Base-by-base conservation (phyloP, 192 early-diverging fungal genomes). In the Gaertneriomyces semiglobifer region DNA sequence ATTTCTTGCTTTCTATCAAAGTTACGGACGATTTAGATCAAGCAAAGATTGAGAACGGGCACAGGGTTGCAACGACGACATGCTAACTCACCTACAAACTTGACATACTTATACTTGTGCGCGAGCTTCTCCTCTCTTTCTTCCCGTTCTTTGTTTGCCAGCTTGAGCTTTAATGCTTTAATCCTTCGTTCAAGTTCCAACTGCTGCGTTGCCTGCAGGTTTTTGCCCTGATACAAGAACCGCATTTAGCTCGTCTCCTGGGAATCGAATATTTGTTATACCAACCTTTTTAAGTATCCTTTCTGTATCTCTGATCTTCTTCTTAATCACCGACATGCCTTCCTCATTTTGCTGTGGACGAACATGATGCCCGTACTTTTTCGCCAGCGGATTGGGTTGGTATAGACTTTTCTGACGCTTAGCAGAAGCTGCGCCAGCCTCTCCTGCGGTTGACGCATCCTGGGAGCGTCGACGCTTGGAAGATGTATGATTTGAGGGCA, bases 81-180 rank as follows among this genome's bases (percentile, higher is more conserved):
- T 33, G 7, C 20, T 41, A 1, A 68, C 72, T 19, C 53, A 79
- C 78, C 78, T 16, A 79, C 69, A 60, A 77, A 76, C 39, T 65
- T 59, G 12, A 79, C 39, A 48, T 68, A 74, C 68, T 76, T 76
- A 66, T 79, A 79, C 72, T 76, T 76, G 14, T 44, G 18, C 6
- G n/a, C 20, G 11, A 74, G 47, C 41, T 71, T 66, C 25, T 54
- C 52, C 62, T 79, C 78, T 46, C 70, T 58, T 2, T 51, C 57
- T 42, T 43, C 18, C 19, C 50, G 16, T 11, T 50, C 11, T 38
- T 63, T 60, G n/a, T 51, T 43, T 40, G 5, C 38, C 14, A 76
- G 33, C 53, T 74, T 53, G 0, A 66, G 4, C 12, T 74, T 64
- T 1, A 76, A 46, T 14, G 74, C 71, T 53, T 76, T 73, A 56